Evolutionary conservation across 2,329 filamentous ascomycete genomes (phyloP).

Genomic region (Venturia asperata): DNA sequence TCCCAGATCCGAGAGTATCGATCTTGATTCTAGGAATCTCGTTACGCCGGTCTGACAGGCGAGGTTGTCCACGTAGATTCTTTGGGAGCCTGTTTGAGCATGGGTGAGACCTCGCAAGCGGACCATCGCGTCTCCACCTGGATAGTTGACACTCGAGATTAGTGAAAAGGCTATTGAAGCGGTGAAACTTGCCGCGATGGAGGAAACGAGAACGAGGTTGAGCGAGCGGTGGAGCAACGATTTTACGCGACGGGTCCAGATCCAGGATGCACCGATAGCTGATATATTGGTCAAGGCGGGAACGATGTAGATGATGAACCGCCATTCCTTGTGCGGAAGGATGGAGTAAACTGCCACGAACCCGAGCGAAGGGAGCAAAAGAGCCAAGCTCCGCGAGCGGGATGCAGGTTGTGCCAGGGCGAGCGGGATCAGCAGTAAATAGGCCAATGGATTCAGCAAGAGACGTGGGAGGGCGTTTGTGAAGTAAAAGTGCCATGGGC

Average conservation of each 20-base stretch:
- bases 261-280: constrained; percentile 60
- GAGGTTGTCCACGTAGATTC: constrained; percentile 53
- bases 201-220: constrained; percentile 50
- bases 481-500: constrained; percentile 83
- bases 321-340: constrained; percentile 91
- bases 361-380: constrained; percentile 57
- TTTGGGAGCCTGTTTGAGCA: constrained; percentile 28
- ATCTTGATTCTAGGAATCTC: constrained; percentile 45
- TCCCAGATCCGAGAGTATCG: constrained; percentile 23
- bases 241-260: constrained; percentile 58
- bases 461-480: constrained; percentile 72
- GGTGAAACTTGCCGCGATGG: constrained; percentile 53
- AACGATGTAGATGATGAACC: constrained; percentile 85
- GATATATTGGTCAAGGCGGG: constrained; percentile 74
- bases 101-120: constrained; percentile 33
- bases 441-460: constrained; percentile 68
- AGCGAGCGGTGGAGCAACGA: constrained; percentile 49
- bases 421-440: constrained; percentile 45
- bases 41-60: constrained; percentile 58
- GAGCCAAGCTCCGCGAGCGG: constrained; percentile 39
- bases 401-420: constrained; percentile 44
- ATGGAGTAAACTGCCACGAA: constrained; percentile 78
- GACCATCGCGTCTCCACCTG: constrained; percentile 71
- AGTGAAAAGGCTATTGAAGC: constrained; percentile 62
- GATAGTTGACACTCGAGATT: constrained; percentile 85